These are phyloP conservation scores for Juglanconis oblonga DNA, from an alignment of 2,329 filamentous ascomycete genomes.

Conservation along the genomic window DNA sequence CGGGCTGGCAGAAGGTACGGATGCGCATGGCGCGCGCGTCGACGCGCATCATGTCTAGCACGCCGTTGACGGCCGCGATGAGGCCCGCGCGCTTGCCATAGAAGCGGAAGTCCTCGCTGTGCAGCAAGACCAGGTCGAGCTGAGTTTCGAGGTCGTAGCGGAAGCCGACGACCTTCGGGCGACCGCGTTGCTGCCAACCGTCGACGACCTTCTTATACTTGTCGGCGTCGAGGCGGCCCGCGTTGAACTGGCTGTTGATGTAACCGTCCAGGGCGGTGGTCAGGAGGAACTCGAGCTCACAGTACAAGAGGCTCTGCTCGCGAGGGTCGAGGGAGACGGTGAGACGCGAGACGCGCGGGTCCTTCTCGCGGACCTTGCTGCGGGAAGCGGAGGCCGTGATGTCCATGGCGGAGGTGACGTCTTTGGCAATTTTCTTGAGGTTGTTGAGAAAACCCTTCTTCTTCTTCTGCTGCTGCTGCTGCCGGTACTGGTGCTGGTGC, in stretches of 20 bases:
- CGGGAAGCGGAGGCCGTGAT: slow-evolving; percentile 15
- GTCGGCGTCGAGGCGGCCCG: slow-evolving; percentile 50
- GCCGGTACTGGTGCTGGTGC: no score
- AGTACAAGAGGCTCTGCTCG: slow-evolving; percentile 57
- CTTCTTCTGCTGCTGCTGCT: slow-evolving; percentile 25
- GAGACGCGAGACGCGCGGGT: slow-evolving; percentile 30
- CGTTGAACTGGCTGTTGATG: slow-evolving; percentile 50
- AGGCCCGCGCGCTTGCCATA: slow-evolving; percentile 45
- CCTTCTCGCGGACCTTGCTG: slow-evolving; percentile 29
- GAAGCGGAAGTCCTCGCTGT: slow-evolving; percentile 53
- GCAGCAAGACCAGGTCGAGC: slow-evolving; percentile 50
- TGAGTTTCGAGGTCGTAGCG: slow-evolving; percentile 60
- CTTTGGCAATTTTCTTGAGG: slow-evolving; percentile 52
- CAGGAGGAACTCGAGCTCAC: slow-evolving; percentile 56
- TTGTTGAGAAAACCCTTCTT: slow-evolving; percentile 42
- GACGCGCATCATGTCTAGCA: slow-evolving; percentile 50
- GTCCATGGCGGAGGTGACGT: slow-evolving; percentile 32
- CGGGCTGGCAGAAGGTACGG: slow-evolving; percentile 56
- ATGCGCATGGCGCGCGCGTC: slow-evolving; percentile 52
- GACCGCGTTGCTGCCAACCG: slow-evolving; percentile 49
- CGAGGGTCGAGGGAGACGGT: slow-evolving; percentile 51
- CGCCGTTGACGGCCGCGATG: slow-evolving; percentile 40
- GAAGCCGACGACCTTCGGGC: slow-evolving; percentile 54
- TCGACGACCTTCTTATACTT: slow-evolving; percentile 52
- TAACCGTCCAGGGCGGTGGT: slow-evolving; percentile 49